These are phyloP conservation scores for Strobilomyces dryophilus DNA, from an alignment of 768 basidiomycete species.

Conservation along the genomic window DNA sequence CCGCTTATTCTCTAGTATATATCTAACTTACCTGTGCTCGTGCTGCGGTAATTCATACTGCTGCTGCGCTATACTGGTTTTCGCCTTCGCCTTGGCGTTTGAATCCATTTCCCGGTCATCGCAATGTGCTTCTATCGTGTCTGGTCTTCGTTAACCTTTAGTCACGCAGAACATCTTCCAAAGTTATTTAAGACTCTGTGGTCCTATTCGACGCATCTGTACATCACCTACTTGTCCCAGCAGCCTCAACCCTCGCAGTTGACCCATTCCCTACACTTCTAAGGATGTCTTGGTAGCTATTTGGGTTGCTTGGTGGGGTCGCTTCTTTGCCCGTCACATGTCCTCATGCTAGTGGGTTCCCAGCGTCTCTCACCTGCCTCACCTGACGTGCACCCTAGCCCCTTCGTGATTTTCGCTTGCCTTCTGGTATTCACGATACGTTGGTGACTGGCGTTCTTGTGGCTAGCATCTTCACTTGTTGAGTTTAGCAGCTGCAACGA, in stretches of 20 bases:
- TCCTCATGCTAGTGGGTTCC: not conserved
- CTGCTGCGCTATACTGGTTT: not conserved
- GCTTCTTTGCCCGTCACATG: not conserved
- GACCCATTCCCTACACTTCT: not conserved
- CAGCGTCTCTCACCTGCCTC: not conserved
- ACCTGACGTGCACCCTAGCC: not conserved
- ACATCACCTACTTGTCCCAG: not conserved
- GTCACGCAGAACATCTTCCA: not conserved
- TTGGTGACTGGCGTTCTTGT: not conserved
- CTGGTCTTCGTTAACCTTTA: not conserved
- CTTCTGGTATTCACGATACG: not conserved
- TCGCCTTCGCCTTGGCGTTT: not conserved
- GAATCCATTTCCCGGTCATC: not conserved
- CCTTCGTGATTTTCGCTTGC: not conserved
- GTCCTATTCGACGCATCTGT: not conserved
- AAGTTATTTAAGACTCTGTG: not conserved
- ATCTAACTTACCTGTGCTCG: not conserved
- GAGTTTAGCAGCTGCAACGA: not conserved
- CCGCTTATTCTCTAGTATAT: not conserved
- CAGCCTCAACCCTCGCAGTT: not conserved
- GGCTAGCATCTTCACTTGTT: not conserved
- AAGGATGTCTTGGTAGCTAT: not conserved
- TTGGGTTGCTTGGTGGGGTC: not conserved
- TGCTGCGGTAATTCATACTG: not conserved
- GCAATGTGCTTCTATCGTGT: not conserved